Evolutionary conservation across 805 yeast species (phyloP).

Genomic region (Ogataea salicorniae): DNA sequence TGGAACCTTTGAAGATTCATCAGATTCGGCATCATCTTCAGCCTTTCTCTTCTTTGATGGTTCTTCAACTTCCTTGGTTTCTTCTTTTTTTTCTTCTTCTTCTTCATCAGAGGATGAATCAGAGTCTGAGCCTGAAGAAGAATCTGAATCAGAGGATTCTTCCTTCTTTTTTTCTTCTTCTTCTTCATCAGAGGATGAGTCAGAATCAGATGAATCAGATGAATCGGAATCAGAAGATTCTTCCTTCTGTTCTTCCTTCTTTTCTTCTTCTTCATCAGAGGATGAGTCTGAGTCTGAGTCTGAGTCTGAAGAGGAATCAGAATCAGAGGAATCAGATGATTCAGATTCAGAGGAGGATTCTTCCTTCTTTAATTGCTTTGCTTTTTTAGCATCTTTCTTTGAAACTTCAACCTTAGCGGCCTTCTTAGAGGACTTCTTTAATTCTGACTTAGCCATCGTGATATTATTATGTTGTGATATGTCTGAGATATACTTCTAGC

Average conservation of each 20-base stretch:
- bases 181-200: slow-evolving; percentile 12
- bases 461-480: neutral
- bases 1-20: slow-evolving; percentile 47
- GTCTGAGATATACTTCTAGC: neutral
- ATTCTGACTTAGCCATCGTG: slow-evolving; percentile 27
- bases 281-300: slow-evolving; percentile 24
- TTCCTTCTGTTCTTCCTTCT: slow-evolving; percentile 23
- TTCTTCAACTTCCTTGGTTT: slow-evolving; percentile 6
- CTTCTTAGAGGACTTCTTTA: slow-evolving; percentile 23
- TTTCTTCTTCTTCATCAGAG: slow-evolving; percentile 13
- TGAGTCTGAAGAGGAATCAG: slow-evolving; percentile 14
- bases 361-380: slow-evolving; percentile 16
- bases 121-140: slow-evolving; percentile 13
- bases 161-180: slow-evolving; percentile 10
- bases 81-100: slow-evolving; percentile 6
- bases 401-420: slow-evolving; percentile 13
- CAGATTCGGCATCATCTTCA: slow-evolving; percentile 36
- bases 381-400: slow-evolving; percentile 19
- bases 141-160: slow-evolving; percentile 9
- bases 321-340: slow-evolving; percentile 14
- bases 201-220: slow-evolving; percentile 5
- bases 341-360: slow-evolving; percentile 11
- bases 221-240: slow-evolving; percentile 19
- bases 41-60: slow-evolving; percentile 38
- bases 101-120: slow-evolving; percentile 17